phyloP scores from a whole-genome alignment of 192 early-diverging fungal genomes.

The Backusella tarrabulga region DNA sequence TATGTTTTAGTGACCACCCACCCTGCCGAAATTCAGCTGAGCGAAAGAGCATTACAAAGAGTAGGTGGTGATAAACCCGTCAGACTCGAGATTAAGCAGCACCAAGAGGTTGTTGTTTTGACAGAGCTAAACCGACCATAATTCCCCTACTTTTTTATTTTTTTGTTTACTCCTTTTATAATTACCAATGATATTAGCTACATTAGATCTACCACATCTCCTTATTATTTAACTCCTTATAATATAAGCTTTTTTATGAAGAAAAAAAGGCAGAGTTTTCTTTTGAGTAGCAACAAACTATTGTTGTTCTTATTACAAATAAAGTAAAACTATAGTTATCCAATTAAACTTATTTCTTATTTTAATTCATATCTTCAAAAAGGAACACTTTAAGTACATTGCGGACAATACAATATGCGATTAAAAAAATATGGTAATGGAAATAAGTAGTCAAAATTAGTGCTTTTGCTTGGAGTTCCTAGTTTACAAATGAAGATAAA shows the following conservation, averaged over 20 bases:
- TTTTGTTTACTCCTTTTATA: background rate
- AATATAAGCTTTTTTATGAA: background rate
- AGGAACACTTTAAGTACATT: background rate
- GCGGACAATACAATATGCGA: background rate
- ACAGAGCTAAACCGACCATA: constrained; percentile 15
- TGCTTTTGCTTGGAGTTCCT: constrained; percentile 15
- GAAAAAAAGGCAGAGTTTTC: background rate
- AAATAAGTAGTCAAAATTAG: background rate
- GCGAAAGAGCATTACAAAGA: constrained; percentile 22
- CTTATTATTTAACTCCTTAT: background rate
- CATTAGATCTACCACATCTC: background rate
- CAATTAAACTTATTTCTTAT: background rate
- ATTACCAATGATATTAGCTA: background rate
- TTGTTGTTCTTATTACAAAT: background rate
- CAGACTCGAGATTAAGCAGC: constrained; percentile 38
- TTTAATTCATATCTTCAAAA: background rate
- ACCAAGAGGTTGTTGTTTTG: constrained; percentile 38
- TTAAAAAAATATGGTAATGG: background rate
- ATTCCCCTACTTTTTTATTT: background rate
- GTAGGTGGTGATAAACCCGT: constrained; percentile 24
- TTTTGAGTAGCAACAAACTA: background rate
- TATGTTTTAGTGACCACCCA: constrained; percentile 15
- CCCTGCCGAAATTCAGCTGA: constrained; percentile 22
- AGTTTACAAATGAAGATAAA: background rate
- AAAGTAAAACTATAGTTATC: background rate